These are phyloP conservation scores for Ophiocordyceps unilateralis DNA, from an alignment of 2,329 filamentous ascomycete genomes.

Conservation along the genomic window DNA sequence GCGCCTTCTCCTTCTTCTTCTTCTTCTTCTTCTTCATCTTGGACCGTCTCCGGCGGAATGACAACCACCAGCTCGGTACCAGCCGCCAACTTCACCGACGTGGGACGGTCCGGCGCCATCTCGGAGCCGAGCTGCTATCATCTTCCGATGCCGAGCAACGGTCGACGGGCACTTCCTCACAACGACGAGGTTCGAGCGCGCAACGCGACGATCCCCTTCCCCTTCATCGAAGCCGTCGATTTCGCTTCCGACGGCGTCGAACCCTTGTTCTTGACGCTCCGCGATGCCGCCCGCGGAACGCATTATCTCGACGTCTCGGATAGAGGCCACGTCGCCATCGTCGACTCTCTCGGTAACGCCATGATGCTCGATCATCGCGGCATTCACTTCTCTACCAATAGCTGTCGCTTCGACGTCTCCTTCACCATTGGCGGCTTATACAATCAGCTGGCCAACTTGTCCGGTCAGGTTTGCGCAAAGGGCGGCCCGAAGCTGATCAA, in stretches of 20 bases:
- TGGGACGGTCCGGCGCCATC: conserved; percentile 11
- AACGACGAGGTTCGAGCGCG: conserved; percentile 12
- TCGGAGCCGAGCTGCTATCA: conserved; percentile 14
- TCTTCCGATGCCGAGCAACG: conserved; percentile 8
- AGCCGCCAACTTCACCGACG: conserved; percentile 15
- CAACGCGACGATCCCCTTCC: conserved; percentile 15
- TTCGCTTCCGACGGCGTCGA: conserved; percentile 14
- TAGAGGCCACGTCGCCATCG: conserved; percentile 13
- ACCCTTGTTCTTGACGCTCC: conserved; percentile 16
- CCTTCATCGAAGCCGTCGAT: conserved; percentile 19
- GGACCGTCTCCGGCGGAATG: conserved; percentile 2
- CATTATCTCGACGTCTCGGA: conserved; percentile 18
- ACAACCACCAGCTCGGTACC: conserved; percentile 6
- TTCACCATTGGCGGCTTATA: conserved; percentile 16
- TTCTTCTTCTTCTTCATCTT: not conserved
- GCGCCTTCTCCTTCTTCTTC: not conserved
- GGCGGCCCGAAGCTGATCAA: conserved; percentile 1
- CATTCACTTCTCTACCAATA: conserved; percentile 16
- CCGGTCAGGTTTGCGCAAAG: conserved; percentile 13
- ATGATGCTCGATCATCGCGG: conserved; percentile 16
- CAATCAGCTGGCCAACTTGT: conserved; percentile 13
- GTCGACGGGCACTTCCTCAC: conserved; percentile 12
- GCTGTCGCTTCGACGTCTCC: conserved; percentile 16
- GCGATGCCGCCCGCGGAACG: conserved; percentile 11
- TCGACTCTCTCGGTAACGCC: conserved; percentile 13